Conservation (phyloP, 495 filamentous ascomycete species). For the Lasiosphaeria hispida region DNA sequence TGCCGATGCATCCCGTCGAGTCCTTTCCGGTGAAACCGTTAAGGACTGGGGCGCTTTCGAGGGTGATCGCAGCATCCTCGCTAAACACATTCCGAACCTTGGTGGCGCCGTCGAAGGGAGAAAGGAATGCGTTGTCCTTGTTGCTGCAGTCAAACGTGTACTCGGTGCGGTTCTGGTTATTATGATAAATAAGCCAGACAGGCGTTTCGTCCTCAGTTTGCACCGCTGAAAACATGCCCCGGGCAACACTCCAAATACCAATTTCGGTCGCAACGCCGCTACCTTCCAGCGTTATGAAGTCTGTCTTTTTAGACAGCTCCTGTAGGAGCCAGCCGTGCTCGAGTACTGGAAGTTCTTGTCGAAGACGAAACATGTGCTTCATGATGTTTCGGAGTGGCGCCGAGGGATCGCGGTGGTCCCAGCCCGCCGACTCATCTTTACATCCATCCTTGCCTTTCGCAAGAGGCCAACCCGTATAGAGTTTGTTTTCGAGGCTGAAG, state of each 20-base stretch:
- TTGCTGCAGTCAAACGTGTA: constrained; percentile 62
- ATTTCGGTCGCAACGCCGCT: constrained; percentile 58
- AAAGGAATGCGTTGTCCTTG: constrained; percentile 47
- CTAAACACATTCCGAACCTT: constrained; percentile 68
- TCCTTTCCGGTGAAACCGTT: constrained; percentile 32
- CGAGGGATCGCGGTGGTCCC: constrained; percentile 69
- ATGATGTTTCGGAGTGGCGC: constrained; percentile 65
- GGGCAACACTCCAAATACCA: constrained; percentile 65
- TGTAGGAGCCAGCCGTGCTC: constrained; percentile 65
- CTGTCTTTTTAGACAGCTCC: constrained; percentile 59
- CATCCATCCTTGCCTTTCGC: constrained; percentile 56
- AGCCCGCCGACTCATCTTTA: constrained; percentile 54
- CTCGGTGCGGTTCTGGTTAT: constrained; percentile 53
- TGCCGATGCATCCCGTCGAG: constrained; percentile 55
- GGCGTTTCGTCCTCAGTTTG: constrained; percentile 58
- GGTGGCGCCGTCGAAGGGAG: constrained; percentile 55
- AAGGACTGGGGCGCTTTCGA: constrained; percentile 29
- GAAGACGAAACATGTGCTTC: constrained; percentile 65
- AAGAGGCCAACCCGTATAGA: constrained; percentile 61
- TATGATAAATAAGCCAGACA: constrained; percentile 68
- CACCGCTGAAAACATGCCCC: constrained; percentile 46
- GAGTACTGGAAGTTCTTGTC: constrained; percentile 56
- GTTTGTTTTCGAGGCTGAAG: constrained; percentile 53
- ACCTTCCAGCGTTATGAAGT: constrained; percentile 50
- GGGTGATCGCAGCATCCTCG: constrained; percentile 56